Percentiles rank a stretch among this genome's conserved stretches.
These are phyloP conservation scores for Podila epigama DNA, from an alignment of 192 early-diverging fungal species.

Conservation along the genomic window DNA sequence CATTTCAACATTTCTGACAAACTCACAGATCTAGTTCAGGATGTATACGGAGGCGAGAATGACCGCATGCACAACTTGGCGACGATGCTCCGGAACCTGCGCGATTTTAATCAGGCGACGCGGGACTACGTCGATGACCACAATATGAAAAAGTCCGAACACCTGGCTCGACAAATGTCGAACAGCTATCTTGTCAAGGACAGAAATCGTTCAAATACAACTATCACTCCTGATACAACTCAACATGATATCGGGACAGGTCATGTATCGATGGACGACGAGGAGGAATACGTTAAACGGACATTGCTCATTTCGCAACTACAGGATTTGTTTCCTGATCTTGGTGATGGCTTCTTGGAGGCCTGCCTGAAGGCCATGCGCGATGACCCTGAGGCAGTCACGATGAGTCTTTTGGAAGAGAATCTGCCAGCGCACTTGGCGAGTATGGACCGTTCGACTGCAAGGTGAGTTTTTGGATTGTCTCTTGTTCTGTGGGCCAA, in stretches of 20 bases:
- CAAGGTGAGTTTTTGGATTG: constrained; percentile 34
- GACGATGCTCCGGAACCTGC: constrained; percentile 13
- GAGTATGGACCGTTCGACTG: constrained; percentile 68
- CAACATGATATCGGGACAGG: not conserved
- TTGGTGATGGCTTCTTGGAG: constrained; percentile 92
- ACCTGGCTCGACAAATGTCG: constrained; percentile 22
- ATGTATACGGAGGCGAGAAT: constrained; percentile 44
- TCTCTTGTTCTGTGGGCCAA: not conserved
- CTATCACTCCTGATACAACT: constrained; percentile 2
- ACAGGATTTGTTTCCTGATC: constrained; percentile 86
- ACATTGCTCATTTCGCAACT: constrained; percentile 79
- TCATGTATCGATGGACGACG: constrained; percentile 13
- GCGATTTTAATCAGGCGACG: constrained; percentile 29
- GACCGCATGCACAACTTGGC: constrained; percentile 53
- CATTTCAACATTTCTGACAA: constrained; percentile 69
- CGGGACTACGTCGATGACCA: constrained; percentile 28
- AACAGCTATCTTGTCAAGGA: constrained; percentile 14
- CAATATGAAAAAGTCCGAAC: constrained; percentile 38
- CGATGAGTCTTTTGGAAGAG: constrained; percentile 82
- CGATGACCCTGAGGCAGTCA: constrained; percentile 74
- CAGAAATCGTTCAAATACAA: constrained; percentile 12
- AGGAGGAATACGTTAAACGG: constrained; percentile 61
- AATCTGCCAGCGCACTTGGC: constrained; percentile 72
- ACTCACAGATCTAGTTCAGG: constrained; percentile 54
- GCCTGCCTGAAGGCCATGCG: constrained; percentile 77